Conservation (phyloP, 352 stramenopile genomes). For the Phytophthora brassicae region DNA sequence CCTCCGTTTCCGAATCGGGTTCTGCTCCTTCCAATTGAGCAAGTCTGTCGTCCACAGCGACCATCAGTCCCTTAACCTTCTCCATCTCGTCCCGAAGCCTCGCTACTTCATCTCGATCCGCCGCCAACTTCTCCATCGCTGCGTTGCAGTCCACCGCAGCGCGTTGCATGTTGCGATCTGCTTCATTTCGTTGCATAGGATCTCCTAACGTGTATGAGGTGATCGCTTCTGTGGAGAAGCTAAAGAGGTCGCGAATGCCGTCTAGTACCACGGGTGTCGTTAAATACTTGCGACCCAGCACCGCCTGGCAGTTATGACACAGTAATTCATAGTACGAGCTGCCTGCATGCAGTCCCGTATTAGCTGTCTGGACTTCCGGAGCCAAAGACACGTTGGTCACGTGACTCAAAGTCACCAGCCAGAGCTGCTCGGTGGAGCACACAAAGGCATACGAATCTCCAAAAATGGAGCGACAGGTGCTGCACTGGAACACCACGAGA, state of each 20-base stretch:
- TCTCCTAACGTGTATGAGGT: conserved; percentile 82
- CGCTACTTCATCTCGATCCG: conserved; percentile 52
- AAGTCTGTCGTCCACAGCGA: conserved; percentile 73
- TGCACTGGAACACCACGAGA: conserved; percentile 85
- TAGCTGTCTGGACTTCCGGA: conserved; percentile 54
- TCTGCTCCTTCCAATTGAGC: conserved; percentile 56
- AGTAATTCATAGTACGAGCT: conserved; percentile 78
- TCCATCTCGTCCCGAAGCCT: conserved; percentile 69
- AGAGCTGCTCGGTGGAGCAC: conserved; percentile 68
- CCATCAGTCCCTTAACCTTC: conserved; percentile 76
- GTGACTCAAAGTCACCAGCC: conserved; percentile 74
- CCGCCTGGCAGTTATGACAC: conserved; percentile 79
- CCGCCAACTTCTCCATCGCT: conserved; percentile 42
- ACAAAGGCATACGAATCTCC: conserved; percentile 84
- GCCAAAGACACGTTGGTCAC: conserved; percentile 63
- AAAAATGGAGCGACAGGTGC: conserved; percentile 80
- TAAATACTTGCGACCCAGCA: conserved; percentile 77
- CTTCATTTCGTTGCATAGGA: conserved; percentile 32
- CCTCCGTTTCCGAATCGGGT: conserved; percentile 47
- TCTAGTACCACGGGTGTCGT: conserved; percentile 69
- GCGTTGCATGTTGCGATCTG: conserved; percentile 19
- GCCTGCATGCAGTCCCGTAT: conserved; percentile 49
- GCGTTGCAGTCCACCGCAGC: conserved; percentile 36
- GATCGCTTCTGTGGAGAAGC: conserved; percentile 72
- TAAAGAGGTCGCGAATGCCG: conserved; percentile 66